Evolutionary conservation across 352 stramenopile genomes (phyloP).

Genomic region (Phytopythium litorale): DNA sequence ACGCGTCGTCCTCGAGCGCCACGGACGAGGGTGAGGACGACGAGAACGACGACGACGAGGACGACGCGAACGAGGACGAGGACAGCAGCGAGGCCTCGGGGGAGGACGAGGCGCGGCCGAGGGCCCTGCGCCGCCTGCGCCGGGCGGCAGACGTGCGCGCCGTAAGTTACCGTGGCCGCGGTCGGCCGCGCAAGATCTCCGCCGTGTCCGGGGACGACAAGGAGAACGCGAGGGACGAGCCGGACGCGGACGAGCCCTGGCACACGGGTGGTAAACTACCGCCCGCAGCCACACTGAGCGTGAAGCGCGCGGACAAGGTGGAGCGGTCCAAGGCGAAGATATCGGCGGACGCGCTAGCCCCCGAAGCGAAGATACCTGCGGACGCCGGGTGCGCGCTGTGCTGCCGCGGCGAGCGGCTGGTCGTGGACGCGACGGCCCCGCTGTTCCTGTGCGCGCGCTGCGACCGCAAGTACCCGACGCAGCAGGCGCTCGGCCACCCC

Average conservation of each 20-base stretch:
- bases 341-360: background rate
- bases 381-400: constrained; percentile 54
- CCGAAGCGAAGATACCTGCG: background rate
- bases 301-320: background rate
- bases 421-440: constrained; percentile 27
- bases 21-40: constrained; percentile 15
- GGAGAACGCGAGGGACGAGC: background rate
- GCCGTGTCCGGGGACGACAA: constrained; percentile 20
- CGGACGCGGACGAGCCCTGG: background rate
- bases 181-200: constrained; percentile 40
- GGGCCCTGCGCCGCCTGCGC: constrained; percentile 12
- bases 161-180: constrained; percentile 15
- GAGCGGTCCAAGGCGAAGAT: background rate
- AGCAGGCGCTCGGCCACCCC: constrained; percentile 65
- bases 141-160: constrained; percentile 7
- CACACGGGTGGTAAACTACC: background rate
- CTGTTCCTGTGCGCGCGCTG: constrained; percentile 75
- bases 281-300: background rate
- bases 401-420: constrained; percentile 31
- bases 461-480: constrained; percentile 83
- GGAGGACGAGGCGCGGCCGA: constrained; percentile 18
- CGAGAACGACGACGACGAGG: background rate
- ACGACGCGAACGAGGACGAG: background rate
- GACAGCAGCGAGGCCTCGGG: constrained; percentile 19
- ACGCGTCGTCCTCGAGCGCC: constrained; percentile 35